Base-by-base conservation (phyloP, 2,329 filamentous ascomycete genomes). In the Hymenoscyphus salicellus region DNA sequence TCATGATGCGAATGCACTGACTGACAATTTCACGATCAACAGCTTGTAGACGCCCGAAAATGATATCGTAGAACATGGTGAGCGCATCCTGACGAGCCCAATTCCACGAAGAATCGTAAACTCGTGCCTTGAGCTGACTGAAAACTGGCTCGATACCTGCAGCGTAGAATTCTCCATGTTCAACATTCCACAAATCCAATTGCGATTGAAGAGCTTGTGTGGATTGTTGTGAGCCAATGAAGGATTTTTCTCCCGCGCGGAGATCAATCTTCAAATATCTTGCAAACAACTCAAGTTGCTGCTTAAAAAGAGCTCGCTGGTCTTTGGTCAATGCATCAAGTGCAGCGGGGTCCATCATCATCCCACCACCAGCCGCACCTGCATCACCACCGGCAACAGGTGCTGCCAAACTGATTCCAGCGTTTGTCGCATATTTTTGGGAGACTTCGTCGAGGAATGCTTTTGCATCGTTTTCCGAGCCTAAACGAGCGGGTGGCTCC, bases 281-380 rank as follows among this genome's bases (percentile, higher is more conserved):
- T 5, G 95, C 95, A 71, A 96, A 91, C 23, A 97, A 84, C 81
- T 99, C 95, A 30, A 99, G 86, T 77, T 99, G 95, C 77, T 99
- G 94, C 84, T 98, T 98, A 88, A 98, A 98, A 1, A 99, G 84
- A 30, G 92, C 90, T 69, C 90, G 88, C 79, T 99, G 95, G 75
- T 98, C 95, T 78, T 98, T 98, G 74, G 95, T 99, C 62, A 99
- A 84, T 16, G 95, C 95, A 77, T 99, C 95, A 69, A 99, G 89
- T 61, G 95, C 95, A 46, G 94, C 95, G 8, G 95, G 95, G 74
- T 99, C 95, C 93, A 99, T 98, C 92, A 99, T 97, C 95, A 99
- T 98, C 76, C 93, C 94, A 70, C 86, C 90, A 63, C 83, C 86
- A 64, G 83, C 86, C 66, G 85, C 90, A 63, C 83, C 89, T 62